Percentiles rank a stretch among this genome's conserved stretches.
Evolutionary conservation across 805 yeast species (phyloP).

Genomic region (Clavispora asparagi): DNA sequence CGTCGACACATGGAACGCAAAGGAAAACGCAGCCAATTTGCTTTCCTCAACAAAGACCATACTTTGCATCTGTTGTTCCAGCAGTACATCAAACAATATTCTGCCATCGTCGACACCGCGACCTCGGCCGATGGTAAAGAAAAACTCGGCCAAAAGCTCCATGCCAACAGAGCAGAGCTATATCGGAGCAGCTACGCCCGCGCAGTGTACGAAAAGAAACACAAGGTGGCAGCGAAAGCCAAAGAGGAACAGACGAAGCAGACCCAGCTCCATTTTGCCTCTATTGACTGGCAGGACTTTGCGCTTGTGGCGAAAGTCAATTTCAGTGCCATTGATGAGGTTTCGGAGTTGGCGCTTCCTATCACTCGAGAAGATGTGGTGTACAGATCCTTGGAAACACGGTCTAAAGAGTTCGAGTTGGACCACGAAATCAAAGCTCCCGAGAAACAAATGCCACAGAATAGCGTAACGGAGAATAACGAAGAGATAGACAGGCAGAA

Average conservation of each 20-base stretch:
- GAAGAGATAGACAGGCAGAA: background rate
- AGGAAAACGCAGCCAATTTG: slow-evolving; percentile 52
- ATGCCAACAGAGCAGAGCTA: slow-evolving; percentile 25
- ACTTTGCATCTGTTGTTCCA: slow-evolving; percentile 51
- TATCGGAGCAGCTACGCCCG: slow-evolving; percentile 46
- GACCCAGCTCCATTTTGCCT: slow-evolving; percentile 50
- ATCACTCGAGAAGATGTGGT: slow-evolving; percentile 54
- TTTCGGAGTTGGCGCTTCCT: slow-evolving; percentile 52
- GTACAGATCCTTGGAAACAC: slow-evolving; percentile 55
- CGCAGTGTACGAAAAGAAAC: slow-evolving; percentile 47
- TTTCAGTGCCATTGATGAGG: slow-evolving; percentile 57
- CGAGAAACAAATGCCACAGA: too few relatives aligned
- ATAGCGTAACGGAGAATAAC: too few relatives aligned
- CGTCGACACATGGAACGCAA: slow-evolving; percentile 32
- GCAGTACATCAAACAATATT: slow-evolving; percentile 54
- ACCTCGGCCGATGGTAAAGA: slow-evolving; percentile 7
- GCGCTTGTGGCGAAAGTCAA: slow-evolving; percentile 62
- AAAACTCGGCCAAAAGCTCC: slow-evolving; percentile 6
- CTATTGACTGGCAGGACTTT: slow-evolving; percentile 87
- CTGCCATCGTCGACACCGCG: slow-evolving; percentile 13
- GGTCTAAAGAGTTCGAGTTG: slow-evolving; percentile 26
- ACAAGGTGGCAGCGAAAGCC: slow-evolving; percentile 30
- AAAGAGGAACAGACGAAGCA: slow-evolving; percentile 25
- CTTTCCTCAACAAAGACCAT: slow-evolving; percentile 57
- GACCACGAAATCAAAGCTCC: background rate